phyloP scores from a whole-genome alignment of 768 basidiomycete genomes.

The Boletus rex-veris region DNA sequence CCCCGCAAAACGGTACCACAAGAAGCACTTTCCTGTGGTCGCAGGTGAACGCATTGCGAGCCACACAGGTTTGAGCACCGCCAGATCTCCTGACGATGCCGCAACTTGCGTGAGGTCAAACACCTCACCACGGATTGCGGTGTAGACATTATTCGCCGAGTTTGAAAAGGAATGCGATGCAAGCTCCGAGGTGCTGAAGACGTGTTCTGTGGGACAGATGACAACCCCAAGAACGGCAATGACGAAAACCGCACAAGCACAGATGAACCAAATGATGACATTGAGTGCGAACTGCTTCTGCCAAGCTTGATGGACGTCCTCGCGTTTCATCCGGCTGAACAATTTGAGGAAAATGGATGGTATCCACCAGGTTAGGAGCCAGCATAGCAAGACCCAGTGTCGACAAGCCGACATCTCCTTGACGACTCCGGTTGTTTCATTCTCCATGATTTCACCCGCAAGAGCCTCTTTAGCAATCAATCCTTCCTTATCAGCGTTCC shows the following conservation, averaged over 20 bases:
- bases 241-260: constrained; percentile 86
- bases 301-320: constrained; percentile 95
- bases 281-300: constrained; percentile 95
- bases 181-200: constrained; percentile 79
- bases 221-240: constrained; percentile 83
- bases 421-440: constrained; percentile 84
- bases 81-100: too few species aligned
- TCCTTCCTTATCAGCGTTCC: constrained; percentile 70
- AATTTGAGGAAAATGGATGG: constrained; percentile 67
- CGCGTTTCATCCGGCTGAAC: constrained; percentile 89
- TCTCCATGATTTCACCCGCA: constrained; percentile 81
- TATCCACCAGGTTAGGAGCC: constrained; percentile 90
- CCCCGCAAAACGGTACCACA: too few species aligned
- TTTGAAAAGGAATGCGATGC: constrained; percentile 60
- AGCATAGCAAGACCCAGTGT: constrained; percentile 84
- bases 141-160: constrained; percentile 73
- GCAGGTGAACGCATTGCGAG: too few species aligned
- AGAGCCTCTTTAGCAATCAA: constrained; percentile 78
- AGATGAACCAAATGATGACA: constrained; percentile 93
- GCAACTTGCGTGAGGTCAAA: constrained; percentile 80
- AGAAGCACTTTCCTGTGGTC: too few species aligned
- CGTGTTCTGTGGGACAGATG: constrained; percentile 94
- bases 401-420: constrained; percentile 78
- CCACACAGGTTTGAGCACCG: too few species aligned
- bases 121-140: constrained; percentile 88